Evolutionary conservation across 2,329 filamentous ascomycete species (phyloP).

Genomic region (Fusarium albidum): DNA sequence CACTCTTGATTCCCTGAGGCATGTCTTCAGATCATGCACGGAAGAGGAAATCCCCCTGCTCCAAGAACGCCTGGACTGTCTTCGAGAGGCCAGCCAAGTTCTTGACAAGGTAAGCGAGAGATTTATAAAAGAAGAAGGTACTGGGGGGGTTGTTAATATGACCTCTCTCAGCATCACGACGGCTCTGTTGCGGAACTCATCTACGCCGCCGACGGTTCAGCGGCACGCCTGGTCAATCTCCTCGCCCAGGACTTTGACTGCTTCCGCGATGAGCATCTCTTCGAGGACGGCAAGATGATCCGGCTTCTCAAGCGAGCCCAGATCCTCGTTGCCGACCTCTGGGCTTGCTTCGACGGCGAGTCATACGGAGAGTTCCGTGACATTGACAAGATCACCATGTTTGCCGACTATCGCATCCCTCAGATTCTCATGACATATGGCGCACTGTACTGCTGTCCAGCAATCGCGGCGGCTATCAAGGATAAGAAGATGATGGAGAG

Average conservation of each 20-base stretch:
- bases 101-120: constrained; percentile 72
- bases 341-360: constrained; percentile 91
- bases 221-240: constrained; percentile 84
- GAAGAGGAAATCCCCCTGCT: constrained; percentile 89
- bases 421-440: constrained; percentile 88
- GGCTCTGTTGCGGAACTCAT: constrained; percentile 80
- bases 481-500: constrained; percentile 70
- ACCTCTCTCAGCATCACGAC: constrained; percentile 69
- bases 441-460: constrained; percentile 84
- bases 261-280: constrained; percentile 83
- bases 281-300: constrained; percentile 75
- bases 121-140: too few relatives aligned
- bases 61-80: constrained; percentile 76
- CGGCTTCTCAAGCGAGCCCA: constrained; percentile 93
- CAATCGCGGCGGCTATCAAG: constrained; percentile 75
- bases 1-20: constrained; percentile 74
- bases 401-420: constrained; percentile 96
- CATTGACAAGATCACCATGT: constrained; percentile 97
- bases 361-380: constrained; percentile 84
- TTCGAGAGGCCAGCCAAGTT: constrained; percentile 84
- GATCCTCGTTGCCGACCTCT: constrained; percentile 94
- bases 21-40: constrained; percentile 87
- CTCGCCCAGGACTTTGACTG: constrained; percentile 83
- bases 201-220: constrained; percentile 77
- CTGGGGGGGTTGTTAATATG: constrained; percentile 10